Percentiles rank a stretch among this genome's conserved stretches.
These are phyloP conservation scores for Trypanosoma boissoni DNA, from an alignment of 208 protist genomes.

Conservation along the genomic window DNA sequence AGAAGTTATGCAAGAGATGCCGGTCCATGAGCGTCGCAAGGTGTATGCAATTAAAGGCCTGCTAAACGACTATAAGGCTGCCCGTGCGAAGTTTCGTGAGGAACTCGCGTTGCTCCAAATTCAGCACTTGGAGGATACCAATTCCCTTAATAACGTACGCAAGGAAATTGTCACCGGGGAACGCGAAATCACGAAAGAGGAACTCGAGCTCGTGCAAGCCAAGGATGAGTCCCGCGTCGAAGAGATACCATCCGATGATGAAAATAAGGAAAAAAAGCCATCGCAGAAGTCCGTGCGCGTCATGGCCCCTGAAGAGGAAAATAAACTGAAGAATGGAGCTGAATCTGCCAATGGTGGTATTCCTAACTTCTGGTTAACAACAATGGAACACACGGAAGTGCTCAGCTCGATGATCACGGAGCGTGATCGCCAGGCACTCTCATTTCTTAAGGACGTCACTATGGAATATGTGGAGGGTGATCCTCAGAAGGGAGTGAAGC, in stretches of 20 bases:
- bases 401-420: constrained; percentile 60
- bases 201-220: constrained; percentile 23
- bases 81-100: constrained; percentile 33
- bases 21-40: constrained; percentile 38
- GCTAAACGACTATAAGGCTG: constrained; percentile 41
- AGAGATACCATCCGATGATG: constrained; percentile 22
- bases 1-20: constrained; percentile 54
- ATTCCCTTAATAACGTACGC: constrained; percentile 36
- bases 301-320: constrained; percentile 36
- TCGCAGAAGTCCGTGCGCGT: constrained; percentile 44
- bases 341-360: constrained; percentile 65
- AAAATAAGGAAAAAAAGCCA: constrained; percentile 8
- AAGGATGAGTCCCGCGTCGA: constrained; percentile 17
- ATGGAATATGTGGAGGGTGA: constrained; percentile 45
- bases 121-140: constrained; percentile 21
- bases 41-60: constrained; percentile 65
- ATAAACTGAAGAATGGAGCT: constrained; percentile 32
- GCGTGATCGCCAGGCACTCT: constrained; percentile 55
- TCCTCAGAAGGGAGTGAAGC: constrained; percentile 59
- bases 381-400: constrained; percentile 52
- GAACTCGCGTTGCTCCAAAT: constrained; percentile 35
- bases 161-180: constrained; percentile 50
- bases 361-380: constrained; percentile 85
- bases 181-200: constrained; percentile 67
- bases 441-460: constrained; percentile 53